phyloP scores from a whole-genome alignment of 148 eudicot species.

The Nepenthes gracilis region DNA sequence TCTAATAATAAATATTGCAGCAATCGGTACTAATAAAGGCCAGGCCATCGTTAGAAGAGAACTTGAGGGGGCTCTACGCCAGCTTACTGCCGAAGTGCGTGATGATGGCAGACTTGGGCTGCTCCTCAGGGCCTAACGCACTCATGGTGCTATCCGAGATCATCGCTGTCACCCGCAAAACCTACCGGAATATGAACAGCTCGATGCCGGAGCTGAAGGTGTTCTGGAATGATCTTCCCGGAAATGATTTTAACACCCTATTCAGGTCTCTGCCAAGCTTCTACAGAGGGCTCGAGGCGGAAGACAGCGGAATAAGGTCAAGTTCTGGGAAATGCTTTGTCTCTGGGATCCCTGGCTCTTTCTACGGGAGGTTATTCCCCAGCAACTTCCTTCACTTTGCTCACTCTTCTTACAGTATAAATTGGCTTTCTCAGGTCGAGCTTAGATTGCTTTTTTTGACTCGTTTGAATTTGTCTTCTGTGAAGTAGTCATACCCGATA shows the following conservation, averaged over 20 bases:
- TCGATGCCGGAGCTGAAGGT: conserved; percentile 1
- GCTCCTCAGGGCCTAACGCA: conserved; percentile 7
- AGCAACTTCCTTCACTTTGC: conserved; percentile 6
- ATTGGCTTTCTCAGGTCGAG: conserved; percentile 13
- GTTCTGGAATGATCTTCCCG: conserved; percentile 24
- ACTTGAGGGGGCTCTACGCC: not conserved
- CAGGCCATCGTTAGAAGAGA: conserved; percentile 1
- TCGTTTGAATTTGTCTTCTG: not conserved
- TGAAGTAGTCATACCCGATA: not conserved
- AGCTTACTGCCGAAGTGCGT: not conserved
- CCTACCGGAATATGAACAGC: not conserved
- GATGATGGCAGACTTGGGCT: conserved; percentile 2
- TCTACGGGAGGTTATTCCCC: conserved; percentile 11
- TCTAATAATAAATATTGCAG: conserved; percentile 2
- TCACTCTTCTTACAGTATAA: conserved; percentile 6
- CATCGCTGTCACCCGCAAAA: not conserved
- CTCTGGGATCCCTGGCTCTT: conserved; percentile 8
- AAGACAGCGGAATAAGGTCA: not conserved
- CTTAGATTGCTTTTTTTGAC: too few relatives aligned
- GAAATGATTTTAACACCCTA: conserved; percentile 44
- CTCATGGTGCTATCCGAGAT: not conserved
- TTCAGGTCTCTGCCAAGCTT: conserved; percentile 21
- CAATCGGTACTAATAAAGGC: conserved; percentile 4
- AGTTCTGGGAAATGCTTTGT: not conserved
- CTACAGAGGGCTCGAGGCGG: conserved; percentile 6